Percentiles rank a stretch among this genome's conserved stretches.
phyloP scores from a whole-genome alignment of 2,329 filamentous ascomycete genomes.

The Dendryphion nanum region DNA sequence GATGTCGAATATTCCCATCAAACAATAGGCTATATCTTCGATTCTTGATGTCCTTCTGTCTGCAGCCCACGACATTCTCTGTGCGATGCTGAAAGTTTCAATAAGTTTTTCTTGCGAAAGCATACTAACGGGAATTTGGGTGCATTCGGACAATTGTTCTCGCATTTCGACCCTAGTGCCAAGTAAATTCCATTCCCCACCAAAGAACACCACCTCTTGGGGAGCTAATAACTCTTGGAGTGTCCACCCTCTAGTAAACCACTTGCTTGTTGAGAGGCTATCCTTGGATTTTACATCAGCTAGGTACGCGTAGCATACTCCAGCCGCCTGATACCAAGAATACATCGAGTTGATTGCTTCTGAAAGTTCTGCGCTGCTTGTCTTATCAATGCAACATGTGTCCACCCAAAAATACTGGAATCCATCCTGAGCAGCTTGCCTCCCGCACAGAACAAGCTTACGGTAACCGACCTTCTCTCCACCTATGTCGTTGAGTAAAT shows the following conservation, averaged over 20 bases:
- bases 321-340: conserved; percentile 2
- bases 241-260: conserved; percentile 1
- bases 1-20: neutral
- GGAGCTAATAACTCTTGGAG: neutral
- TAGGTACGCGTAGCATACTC: conserved; percentile 4
- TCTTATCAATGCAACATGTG: conserved; percentile 1
- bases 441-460: no score
- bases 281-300: neutral
- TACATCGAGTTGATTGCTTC: conserved; percentile 13
- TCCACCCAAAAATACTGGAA: neutral
- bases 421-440: no score
- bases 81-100: neutral
- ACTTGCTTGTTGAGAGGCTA: neutral
- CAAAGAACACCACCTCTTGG: neutral
- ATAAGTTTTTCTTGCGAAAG: neutral
- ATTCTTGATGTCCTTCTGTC: neutral
- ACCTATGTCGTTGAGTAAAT: no score
- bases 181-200: neutral
- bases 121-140: neutral
- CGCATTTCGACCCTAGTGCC: neutral
- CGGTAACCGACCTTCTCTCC: no score
- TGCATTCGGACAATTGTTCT: neutral
- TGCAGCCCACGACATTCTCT: neutral
- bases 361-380: conserved; percentile 2
- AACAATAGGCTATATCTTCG: neutral